Base-by-base conservation (phyloP, 495 filamentous ascomycete genomes). In the Gamarada debralockiae region DNA sequence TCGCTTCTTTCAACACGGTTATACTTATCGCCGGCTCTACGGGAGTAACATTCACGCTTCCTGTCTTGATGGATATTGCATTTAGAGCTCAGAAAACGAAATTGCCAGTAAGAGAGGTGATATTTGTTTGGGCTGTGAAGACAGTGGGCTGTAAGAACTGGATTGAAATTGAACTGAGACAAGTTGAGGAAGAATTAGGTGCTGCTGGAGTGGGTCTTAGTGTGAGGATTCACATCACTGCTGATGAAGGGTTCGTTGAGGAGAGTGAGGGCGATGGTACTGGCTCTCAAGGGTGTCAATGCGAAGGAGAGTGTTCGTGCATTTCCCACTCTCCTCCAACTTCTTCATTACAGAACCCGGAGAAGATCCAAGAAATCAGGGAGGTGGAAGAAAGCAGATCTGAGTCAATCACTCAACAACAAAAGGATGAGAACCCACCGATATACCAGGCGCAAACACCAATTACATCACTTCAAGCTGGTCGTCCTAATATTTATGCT, bases 11-110 rank as follows among this genome's bases (percentile, higher is more conserved):
- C 43, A 22, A 21, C 14, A 48, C 33, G 0, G 31, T 55, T 25
- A 12, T 55, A 5, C 22, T 55, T 2, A 48, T 55, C 14, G 21
- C 52, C 18, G 52, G 52, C 33, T 55, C 52, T 3, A 55, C 43
- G 13, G 52, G 52, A 4, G 44, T 49, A 27, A 55, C 43, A 8
- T 55, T 55, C 24, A 55, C 44, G 13, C 21, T 48, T 2, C 43
- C 31, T 10, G 31, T 48, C 29, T 15, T 55, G 2, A 12, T 48
- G 14, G 41, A 45, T 15, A 14, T 55, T 5, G 52, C n/a, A 2
- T 18, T 4, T 8, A 23, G 50, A 2, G 29, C 14, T 4, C 23
- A 53, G 33, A 33, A 44, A n/a, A 17, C 41, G n/a, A 45, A 33
- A 22, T 15, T 46, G 4, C 41, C 40, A 20, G 22, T 55, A 3